Percentiles rank a stretch among this genome's conserved stretches.
phyloP scores from a whole-genome alignment of 306 rosid species.

The Trifolium subterraneum region DNA sequence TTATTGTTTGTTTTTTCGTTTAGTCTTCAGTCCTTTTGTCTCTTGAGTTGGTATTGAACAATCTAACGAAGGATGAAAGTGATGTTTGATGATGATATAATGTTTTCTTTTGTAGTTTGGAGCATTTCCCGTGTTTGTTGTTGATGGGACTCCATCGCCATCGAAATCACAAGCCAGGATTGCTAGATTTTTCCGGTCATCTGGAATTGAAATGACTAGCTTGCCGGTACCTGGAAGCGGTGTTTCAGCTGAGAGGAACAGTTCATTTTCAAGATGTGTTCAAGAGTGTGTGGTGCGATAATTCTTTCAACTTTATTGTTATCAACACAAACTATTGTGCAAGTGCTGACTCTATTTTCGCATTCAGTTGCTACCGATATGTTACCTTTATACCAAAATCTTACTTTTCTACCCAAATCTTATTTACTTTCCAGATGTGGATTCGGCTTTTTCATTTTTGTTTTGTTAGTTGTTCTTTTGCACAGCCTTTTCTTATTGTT shows the following conservation, averaged over 20 bases:
- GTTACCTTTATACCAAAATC: conserved; percentile 8
- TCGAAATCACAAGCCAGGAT: conserved; percentile 76
- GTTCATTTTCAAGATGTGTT: conserved; percentile 60
- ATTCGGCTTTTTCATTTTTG: conserved; percentile 20
- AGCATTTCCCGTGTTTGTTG: conserved; percentile 81
- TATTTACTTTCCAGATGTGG: conserved; percentile 25
- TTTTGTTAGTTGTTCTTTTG: conserved; percentile 40
- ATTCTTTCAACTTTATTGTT: conserved; percentile 33
- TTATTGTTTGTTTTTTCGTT: neutral
- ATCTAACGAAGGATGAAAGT: neutral
- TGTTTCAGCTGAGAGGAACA: conserved; percentile 72
- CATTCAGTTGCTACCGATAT: conserved; percentile 18
- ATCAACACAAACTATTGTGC: conserved; percentile 20
- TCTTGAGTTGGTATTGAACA: conserved; percentile 1
- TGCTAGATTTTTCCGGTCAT: conserved; percentile 64
- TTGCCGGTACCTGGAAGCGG: conserved; percentile 62
- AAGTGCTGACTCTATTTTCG: conserved; percentile 22
- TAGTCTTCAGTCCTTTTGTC: neutral
- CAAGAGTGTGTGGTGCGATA: conserved; percentile 85
- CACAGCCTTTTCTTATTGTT: conserved; percentile 36
- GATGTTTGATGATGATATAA: conserved; percentile 35
- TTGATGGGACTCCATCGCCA: conserved; percentile 85
- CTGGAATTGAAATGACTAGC: conserved; percentile 68
- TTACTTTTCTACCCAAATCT: neutral
- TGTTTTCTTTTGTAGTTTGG: conserved; percentile 71